These are phyloP conservation scores for Tardiomyces depauwii DNA, from an alignment of 1,139 yeast genomes.

Conservation along the genomic window DNA sequence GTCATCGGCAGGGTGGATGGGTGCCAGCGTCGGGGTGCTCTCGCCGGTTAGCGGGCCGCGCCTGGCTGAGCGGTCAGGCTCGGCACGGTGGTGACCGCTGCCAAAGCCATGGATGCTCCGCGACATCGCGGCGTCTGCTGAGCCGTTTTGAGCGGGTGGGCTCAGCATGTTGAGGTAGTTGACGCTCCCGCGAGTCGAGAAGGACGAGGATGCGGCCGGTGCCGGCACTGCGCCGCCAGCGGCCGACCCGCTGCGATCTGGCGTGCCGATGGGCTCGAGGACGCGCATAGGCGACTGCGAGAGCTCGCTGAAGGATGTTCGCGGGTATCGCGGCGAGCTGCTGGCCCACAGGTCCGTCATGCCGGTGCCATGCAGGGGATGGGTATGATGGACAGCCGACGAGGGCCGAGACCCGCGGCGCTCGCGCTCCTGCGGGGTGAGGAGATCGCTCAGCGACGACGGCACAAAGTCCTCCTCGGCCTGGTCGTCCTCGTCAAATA, in stretches of 20 bases:
- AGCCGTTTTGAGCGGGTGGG: neutral
- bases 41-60: too few species aligned
- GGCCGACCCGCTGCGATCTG: slow-evolving; percentile 1
- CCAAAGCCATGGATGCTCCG: too few species aligned
- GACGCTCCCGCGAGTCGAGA: neutral
- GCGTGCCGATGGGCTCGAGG: slow-evolving; percentile 10
- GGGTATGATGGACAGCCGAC: neutral
- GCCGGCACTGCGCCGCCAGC: too few species aligned
- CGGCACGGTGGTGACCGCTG: too few species aligned
- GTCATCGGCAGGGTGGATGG: slow-evolving; percentile 4
- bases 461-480: slow-evolving; percentile 72
- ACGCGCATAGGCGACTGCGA: neutral
- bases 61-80: neutral
- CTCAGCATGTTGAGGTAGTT: neutral
- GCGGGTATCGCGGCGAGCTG: neutral
- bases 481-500: slow-evolving; percentile 19
- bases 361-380: neutral
- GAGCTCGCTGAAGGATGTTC: neutral
- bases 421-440: slow-evolving; percentile 67
- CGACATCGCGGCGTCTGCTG: too few species aligned
- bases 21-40: neutral
- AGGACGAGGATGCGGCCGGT: too few species aligned
- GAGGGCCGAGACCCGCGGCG: slow-evolving; percentile 54
- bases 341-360: slow-evolving; percentile 3
- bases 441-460: slow-evolving; percentile 54